phyloP scores from a whole-genome alignment of 2,329 filamentous ascomycete species.

The Tolypocladium ophioglossoides region DNA sequence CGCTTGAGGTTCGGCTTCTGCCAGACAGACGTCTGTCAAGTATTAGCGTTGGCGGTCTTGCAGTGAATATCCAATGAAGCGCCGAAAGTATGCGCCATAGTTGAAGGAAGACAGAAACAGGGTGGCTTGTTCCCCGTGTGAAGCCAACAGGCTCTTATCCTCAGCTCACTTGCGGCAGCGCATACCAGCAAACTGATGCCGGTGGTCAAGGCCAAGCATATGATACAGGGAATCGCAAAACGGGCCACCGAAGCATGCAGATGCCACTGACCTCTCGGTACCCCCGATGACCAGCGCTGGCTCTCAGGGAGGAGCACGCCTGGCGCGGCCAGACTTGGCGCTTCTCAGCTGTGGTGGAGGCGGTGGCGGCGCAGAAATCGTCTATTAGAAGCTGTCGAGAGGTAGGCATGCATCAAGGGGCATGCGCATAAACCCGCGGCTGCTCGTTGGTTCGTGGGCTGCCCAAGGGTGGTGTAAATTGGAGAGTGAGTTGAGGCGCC shows the following conservation, averaged over 20 bases:
- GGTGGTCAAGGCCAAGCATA: neutral
- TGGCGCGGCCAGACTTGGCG: neutral
- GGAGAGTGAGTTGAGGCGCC: neutral
- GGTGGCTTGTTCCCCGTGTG: neutral
- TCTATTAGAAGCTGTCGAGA: neutral
- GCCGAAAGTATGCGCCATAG: neutral
- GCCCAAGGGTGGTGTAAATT: constrained; percentile 1
- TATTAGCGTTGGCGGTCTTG: neutral
- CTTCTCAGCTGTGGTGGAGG: neutral
- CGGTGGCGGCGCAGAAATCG: neutral
- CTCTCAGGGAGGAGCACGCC: neutral
- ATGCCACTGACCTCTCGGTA: neutral
- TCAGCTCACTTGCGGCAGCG: neutral
- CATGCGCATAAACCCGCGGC: neutral
- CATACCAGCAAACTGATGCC: neutral
- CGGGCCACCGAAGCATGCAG: neutral
- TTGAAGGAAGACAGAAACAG: neutral
- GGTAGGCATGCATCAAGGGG: neutral
- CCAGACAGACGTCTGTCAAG: neutral
- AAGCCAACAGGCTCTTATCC: neutral
- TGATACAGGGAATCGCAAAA: neutral
- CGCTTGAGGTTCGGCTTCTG: neutral
- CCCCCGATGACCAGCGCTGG: neutral
- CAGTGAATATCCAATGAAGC: neutral
- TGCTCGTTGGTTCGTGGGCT: neutral